phyloP scores from a whole-genome alignment of 805 yeast species.

The Candida hispaniensis region DNA sequence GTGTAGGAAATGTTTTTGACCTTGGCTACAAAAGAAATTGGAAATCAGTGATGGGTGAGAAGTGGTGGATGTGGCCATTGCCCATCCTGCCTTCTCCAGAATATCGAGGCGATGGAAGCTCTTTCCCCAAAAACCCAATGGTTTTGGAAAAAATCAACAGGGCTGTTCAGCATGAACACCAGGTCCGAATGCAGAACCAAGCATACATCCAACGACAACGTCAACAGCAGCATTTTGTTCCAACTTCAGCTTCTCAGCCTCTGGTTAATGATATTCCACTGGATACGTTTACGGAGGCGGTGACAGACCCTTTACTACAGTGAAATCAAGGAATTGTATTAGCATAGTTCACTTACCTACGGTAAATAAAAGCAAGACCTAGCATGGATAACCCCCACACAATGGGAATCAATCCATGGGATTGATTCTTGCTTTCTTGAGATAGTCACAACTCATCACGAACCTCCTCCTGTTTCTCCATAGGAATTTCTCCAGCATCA shows the following conservation, averaged over 20 bases:
- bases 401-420: too few species aligned
- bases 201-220: conserved; percentile 14
- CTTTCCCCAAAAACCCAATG: conserved; percentile 6
- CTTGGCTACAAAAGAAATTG: conserved; percentile 57
- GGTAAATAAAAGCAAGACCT: conserved; percentile 16
- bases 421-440: too few species aligned
- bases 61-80: conserved; percentile 56
- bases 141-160: conserved; percentile 10
- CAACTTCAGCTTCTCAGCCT: too few species aligned
- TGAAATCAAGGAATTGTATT: background rate
- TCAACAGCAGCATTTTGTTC: conserved; percentile 13
- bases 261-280: too few species aligned
- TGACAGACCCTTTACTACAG: too few species aligned
- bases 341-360: conserved; percentile 15
- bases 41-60: conserved; percentile 61
- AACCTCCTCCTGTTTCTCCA: conserved; percentile 16
- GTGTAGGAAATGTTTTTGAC: conserved; percentile 62
- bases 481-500: conserved; percentile 58
- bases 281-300: too few species aligned
- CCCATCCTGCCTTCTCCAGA: conserved; percentile 35
- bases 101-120: conserved; percentile 5
- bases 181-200: conserved; percentile 13
- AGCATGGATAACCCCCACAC: too few species aligned
- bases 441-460: conserved; percentile 21
- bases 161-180: conserved; percentile 4